Percentiles rank a stretch among this genome's conserved stretches.
These are phyloP conservation scores for Arthrobotrys sinensis DNA, from an alignment of 2,329 filamentous ascomycete species.

Conservation along the genomic window DNA sequence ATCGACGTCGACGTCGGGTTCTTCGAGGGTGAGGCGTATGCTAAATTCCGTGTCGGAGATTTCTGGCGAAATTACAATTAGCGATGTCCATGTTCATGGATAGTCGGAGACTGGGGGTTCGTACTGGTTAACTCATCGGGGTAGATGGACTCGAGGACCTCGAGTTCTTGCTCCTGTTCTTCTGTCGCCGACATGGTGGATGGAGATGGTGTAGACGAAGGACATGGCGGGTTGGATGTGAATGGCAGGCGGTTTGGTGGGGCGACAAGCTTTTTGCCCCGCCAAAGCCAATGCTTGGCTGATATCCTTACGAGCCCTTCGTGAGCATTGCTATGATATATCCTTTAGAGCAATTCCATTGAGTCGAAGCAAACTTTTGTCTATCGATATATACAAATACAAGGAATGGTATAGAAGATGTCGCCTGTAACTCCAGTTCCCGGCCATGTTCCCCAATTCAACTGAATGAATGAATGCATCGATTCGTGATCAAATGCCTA, in stretches of 20 bases:
- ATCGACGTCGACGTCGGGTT: constrained; percentile 74
- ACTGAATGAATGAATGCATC: neutral
- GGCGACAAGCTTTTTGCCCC: constrained; percentile 57
- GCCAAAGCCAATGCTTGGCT: constrained; percentile 23
- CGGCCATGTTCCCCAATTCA: constrained; percentile 9
- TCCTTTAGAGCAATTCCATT: neutral
- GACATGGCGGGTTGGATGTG: constrained; percentile 6
- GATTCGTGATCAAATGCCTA: neutral
- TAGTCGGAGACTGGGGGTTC: constrained; percentile 42
- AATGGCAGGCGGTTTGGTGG: constrained; percentile 27
- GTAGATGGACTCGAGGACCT: constrained; percentile 98
- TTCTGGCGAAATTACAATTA: constrained; percentile 72
- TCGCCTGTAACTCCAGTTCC: constrained; percentile 21
- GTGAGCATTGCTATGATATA: neutral
- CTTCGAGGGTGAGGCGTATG: constrained; percentile 87
- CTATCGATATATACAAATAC: constrained; percentile 11
- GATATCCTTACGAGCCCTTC: neutral
- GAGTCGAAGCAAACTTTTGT: constrained; percentile 10
- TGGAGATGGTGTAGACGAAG: constrained; percentile 7
- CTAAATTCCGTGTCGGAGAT: constrained; percentile 91
- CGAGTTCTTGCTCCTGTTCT: constrained; percentile 94
- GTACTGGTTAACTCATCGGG: constrained; percentile 95
- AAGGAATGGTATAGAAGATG: neutral
- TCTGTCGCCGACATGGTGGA: constrained; percentile 67
- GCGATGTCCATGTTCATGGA: neutral